These are phyloP conservation scores for Teunomyces stri DNA, from an alignment of 805 yeast species.

Conservation along the genomic window DNA sequence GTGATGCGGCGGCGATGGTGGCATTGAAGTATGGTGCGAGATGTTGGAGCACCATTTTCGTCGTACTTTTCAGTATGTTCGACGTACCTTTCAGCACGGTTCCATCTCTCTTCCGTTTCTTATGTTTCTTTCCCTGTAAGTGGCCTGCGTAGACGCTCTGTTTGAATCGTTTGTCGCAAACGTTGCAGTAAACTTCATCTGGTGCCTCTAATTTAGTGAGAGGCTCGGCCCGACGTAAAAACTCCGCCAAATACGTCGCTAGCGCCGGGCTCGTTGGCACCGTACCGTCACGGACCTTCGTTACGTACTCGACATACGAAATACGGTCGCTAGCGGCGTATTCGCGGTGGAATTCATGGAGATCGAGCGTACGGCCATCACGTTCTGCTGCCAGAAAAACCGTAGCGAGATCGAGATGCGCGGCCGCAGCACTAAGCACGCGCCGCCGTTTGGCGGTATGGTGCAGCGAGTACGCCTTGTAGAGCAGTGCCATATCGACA, in stretches of 20 bases:
- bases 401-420: constrained; percentile 45
- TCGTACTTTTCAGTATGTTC: neutral
- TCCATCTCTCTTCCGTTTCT: constrained; percentile 48
- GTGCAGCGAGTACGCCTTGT: constrained; percentile 6
- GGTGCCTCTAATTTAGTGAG: neutral
- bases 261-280: constrained; percentile 5
- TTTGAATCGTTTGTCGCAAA: constrained; percentile 65
- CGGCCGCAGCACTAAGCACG: constrained; percentile 50
- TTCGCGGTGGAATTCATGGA: constrained; percentile 47
- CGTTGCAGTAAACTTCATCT: constrained; percentile 49
- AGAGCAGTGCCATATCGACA: neutral
- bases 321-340: constrained; percentile 46
- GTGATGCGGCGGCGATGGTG: constrained; percentile 61
- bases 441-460: constrained; percentile 18
- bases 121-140: constrained; percentile 71
- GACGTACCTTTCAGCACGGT: neutral
- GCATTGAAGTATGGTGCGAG: constrained; percentile 25
- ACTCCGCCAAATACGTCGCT: neutral
- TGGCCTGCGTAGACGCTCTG: constrained; percentile 67
- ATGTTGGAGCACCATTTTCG: neutral
- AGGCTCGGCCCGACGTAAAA: neutral
- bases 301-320: constrained; percentile 51
- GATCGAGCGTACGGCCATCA: constrained; percentile 64
- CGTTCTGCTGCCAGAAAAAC: constrained; percentile 60
- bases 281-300: constrained; percentile 32